Evolutionary conservation across 768 basidiomycete genomes (phyloP).

Genomic region (Lenzites betulinus): DNA sequence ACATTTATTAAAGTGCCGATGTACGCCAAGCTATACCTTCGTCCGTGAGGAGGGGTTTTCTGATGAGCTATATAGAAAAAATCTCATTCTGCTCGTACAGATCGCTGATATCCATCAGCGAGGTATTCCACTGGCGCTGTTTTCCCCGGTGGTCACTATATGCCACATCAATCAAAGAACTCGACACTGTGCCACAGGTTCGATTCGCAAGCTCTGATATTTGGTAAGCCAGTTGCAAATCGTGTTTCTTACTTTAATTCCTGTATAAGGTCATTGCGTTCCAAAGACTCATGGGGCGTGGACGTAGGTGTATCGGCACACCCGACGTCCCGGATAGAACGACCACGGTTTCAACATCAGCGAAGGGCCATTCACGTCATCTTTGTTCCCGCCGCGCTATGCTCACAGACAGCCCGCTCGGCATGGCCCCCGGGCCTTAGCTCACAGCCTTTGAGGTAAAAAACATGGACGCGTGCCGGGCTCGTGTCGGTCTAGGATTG

Average conservation of each 20-base stretch:
- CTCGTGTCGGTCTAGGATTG: slow-evolving; percentile 5
- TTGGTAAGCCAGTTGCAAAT: background rate
- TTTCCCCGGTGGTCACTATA: background rate
- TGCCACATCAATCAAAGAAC: too few species aligned
- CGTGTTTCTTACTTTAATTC: too few species aligned
- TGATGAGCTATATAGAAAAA: too few species aligned
- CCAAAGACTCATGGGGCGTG: background rate
- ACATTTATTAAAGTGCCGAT: too few species aligned
- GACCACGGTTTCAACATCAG: background rate
- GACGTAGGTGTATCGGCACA: background rate
- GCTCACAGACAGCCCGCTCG: background rate
- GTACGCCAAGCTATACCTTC: too few species aligned
- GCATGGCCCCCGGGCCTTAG: background rate
- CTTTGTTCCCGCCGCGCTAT: background rate
- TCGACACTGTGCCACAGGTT: too few species aligned
- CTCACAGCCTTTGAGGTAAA: background rate
- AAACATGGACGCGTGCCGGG: background rate
- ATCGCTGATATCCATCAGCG: too few species aligned
- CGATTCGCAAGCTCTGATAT: background rate
- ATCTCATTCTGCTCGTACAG: too few species aligned
- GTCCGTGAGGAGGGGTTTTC: too few species aligned
- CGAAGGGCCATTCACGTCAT: background rate
- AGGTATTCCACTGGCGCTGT: too few species aligned
- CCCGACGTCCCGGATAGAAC: background rate
- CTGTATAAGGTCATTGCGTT: background rate